phyloP scores from a whole-genome alignment of 768 basidiomycete species.

The Pleurotus tuber-regium region DNA sequence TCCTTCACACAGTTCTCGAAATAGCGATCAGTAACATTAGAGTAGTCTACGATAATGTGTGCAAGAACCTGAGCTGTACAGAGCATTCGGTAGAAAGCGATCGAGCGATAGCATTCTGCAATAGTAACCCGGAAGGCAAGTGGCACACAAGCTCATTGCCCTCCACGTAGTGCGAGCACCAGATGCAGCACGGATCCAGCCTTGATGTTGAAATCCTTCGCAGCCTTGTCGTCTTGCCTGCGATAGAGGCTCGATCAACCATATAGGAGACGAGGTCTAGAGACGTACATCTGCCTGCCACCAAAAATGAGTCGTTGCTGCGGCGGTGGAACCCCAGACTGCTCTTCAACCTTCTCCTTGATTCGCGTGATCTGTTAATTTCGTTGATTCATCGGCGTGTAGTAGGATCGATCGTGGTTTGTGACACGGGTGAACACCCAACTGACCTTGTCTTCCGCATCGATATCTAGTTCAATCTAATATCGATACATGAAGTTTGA shows the following conservation, averaged over 20 bases:
- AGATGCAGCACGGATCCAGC: conserved; percentile 91
- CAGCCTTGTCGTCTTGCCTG: conserved; percentile 92
- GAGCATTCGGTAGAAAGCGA: not conserved
- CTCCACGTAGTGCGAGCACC: conserved; percentile 93
- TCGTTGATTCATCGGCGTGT: conserved; percentile 6
- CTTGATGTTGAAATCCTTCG: conserved; percentile 76
- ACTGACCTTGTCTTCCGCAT: conserved; percentile 79
- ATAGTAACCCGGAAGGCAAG: not conserved
- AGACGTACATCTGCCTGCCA: conserved; percentile 87
- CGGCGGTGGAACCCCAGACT: conserved; percentile 94
- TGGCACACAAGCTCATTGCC: conserved; percentile 39
- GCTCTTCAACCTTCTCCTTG: conserved; percentile 98
- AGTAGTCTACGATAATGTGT: not conserved
- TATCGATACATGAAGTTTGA: conserved; percentile 10
- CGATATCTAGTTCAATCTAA: conserved; percentile 95
- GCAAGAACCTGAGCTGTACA: not conserved
- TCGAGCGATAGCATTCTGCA: not conserved
- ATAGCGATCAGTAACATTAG: not conserved
- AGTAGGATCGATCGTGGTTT: too few species aligned
- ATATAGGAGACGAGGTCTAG: not conserved
- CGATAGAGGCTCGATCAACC: not conserved
- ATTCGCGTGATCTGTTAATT: conserved; percentile 76
- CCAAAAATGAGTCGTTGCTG: conserved; percentile 93
- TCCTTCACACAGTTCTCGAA: too few species aligned
- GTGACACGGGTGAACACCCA: not conserved